These are phyloP conservation scores for Jacaranda mimosifolia DNA, from an alignment of 257 asterid genomes.

Conservation along the genomic window DNA sequence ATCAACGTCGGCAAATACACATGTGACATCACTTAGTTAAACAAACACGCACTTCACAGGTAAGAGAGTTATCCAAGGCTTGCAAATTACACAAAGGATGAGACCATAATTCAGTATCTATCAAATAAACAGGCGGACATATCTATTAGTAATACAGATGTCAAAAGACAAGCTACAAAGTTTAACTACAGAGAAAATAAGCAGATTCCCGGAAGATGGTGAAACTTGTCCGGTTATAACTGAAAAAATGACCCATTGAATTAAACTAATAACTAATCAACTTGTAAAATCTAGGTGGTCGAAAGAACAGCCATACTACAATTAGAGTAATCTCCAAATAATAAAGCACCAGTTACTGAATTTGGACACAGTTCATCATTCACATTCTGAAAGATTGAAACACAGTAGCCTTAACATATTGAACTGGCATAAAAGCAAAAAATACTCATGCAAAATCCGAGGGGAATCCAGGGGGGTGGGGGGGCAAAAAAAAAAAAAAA, in stretches of 20 bases:
- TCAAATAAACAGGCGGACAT: neutral
- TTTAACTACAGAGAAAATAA: neutral
- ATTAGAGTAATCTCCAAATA: neutral
- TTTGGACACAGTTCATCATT: neutral
- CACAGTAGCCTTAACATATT: neutral
- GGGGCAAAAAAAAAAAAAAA: neutral
- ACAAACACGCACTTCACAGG: neutral
- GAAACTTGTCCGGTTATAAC: neutral
- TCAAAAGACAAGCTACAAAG: constrained; percentile 7
- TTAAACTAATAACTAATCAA: neutral
- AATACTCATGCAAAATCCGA: constrained; percentile 13
- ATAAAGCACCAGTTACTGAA: neutral
- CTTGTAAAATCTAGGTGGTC: neutral
- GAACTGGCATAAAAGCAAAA: neutral
- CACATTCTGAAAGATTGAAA: neutral
- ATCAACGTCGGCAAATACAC: neutral
- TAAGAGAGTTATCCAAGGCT: too few species aligned
- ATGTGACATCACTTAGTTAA: neutral
- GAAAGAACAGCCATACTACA: neutral
- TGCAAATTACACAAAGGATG: neutral
- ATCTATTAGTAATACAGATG: constrained; percentile 4
- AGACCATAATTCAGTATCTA: neutral
- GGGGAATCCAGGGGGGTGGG: too few species aligned
- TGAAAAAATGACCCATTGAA: neutral
- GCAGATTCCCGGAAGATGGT: neutral